Evolutionary conservation across 345 rosid species (phyloP).

Genomic region (Triadica sebifera): DNA sequence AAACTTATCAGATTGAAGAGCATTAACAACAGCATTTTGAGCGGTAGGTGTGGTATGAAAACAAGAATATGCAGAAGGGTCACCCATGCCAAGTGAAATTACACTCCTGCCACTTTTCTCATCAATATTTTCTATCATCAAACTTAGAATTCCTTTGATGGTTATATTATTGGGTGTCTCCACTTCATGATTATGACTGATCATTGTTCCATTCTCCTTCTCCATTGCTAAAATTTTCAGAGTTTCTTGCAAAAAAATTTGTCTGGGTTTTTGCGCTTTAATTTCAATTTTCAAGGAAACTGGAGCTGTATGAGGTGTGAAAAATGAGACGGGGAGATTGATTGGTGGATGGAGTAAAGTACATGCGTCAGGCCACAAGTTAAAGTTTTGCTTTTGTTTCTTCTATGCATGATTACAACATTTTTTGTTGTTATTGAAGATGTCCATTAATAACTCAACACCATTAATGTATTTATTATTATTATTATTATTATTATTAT

Average conservation of each 20-base stretch:
- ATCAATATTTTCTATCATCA: slow-evolving; percentile 53
- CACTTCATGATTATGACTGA: slow-evolving; percentile 18
- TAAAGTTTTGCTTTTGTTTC: background rate
- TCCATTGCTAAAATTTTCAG: slow-evolving; percentile 22
- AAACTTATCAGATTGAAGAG: slow-evolving; percentile 73
- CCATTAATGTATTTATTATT: too few species aligned
- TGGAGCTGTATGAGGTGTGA: background rate
- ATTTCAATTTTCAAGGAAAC: background rate
- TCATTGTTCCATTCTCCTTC: slow-evolving; percentile 37
- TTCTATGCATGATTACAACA: background rate
- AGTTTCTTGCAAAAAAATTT: background rate
- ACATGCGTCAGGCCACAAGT: slow-evolving; percentile 19
- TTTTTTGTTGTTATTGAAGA: background rate
- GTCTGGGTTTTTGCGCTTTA: background rate
- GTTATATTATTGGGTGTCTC: slow-evolving; percentile 54
- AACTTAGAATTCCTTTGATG: slow-evolving; percentile 74
- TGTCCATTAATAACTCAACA: too few species aligned
- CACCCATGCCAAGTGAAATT: slow-evolving; percentile 87
- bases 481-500: too few species aligned
- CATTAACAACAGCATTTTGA: slow-evolving; percentile 55
- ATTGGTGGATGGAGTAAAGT: background rate
- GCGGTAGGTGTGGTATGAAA: slow-evolving; percentile 67
- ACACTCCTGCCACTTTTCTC: slow-evolving; percentile 41
- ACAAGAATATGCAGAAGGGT: slow-evolving; percentile 80
- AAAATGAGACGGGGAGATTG: background rate